A percentile compares a stretch with the other conserved stretches of the same genome.
phyloP scores from a whole-genome alignment of 768 basidiomycete genomes.

The Leccinum incarnatum region DNA sequence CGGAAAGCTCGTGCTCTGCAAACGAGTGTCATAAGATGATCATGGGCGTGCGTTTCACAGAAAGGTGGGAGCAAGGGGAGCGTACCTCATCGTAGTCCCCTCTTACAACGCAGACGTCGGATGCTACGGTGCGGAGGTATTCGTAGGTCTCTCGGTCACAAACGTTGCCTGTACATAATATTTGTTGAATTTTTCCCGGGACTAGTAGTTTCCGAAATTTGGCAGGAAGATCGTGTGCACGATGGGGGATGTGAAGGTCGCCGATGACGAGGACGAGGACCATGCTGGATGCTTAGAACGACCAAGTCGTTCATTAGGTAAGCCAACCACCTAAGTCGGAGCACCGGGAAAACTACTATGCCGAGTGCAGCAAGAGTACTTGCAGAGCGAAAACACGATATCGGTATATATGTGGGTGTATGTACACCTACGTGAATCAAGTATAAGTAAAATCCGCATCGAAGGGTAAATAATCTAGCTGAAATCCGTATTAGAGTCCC shows the following conservation, averaged over 20 bases:
- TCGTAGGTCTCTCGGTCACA: conserved; percentile 98
- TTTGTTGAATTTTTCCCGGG: conserved; percentile 97
- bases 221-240: conserved; percentile 83
- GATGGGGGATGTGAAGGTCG: conserved; percentile 94
- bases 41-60: background rate
- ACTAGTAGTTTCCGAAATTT: conserved; percentile 98
- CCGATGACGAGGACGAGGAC: conserved; percentile 96
- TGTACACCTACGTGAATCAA: background rate
- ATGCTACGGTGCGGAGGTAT: conserved; percentile 90
- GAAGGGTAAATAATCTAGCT: background rate
- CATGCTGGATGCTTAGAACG: conserved; percentile 26
- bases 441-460: background rate
- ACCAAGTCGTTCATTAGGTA: conserved; percentile 21
- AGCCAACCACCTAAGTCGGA: conserved; percentile 7
- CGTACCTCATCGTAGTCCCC: conserved; percentile 96
- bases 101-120: conserved; percentile 87
- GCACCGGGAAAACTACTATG: background rate
- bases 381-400: background rate
- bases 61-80: conserved; percentile 1
- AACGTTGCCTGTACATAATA: conserved; percentile 95
- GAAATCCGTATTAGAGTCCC: conserved; percentile 5
- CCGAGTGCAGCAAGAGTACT: background rate
- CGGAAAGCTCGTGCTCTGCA: conserved; percentile 68
- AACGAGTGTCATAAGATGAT: conserved; percentile 1
- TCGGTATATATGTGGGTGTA: background rate